Percentiles rank a stretch among this genome's conserved stretches.
These are phyloP conservation scores for Neurospora hispaniola DNA, from an alignment of 495 filamentous ascomycete species.

Conservation along the genomic window DNA sequence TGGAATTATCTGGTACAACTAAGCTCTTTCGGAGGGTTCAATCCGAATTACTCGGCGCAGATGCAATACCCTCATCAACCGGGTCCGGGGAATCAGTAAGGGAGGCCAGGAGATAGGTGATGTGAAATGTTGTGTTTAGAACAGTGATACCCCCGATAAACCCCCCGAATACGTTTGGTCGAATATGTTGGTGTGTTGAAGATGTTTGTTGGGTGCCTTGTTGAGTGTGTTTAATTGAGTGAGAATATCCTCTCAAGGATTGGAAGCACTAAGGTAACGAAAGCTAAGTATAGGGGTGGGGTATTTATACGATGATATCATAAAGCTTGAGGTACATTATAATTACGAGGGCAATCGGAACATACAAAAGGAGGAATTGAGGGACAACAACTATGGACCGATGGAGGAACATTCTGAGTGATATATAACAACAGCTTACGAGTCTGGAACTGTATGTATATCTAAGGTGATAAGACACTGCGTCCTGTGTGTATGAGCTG, in stretches of 20 bases:
- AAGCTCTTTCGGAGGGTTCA: constrained; percentile 24
- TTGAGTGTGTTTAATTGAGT: neutral
- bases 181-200: neutral
- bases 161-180: neutral
- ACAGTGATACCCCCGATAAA: neutral
- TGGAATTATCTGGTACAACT: constrained; percentile 36
- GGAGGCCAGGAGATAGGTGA: neutral
- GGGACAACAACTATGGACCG: neutral
- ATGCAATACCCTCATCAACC: neutral
- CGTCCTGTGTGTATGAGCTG: neutral
- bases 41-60: constrained; percentile 5
- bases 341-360: neutral
- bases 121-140: neutral
- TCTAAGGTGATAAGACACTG: neutral
- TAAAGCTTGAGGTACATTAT: neutral
- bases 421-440: neutral
- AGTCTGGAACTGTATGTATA: neutral
- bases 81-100: neutral
- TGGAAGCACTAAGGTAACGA: neutral
- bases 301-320: neutral
- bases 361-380: neutral
- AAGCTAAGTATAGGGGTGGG: neutral
- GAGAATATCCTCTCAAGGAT: neutral
- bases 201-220: neutral
- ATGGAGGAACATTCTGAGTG: neutral